Conservation (phyloP, 1,284 basidiomycete genomes). For the Cutaneotrichosporon curvatum region DNA sequence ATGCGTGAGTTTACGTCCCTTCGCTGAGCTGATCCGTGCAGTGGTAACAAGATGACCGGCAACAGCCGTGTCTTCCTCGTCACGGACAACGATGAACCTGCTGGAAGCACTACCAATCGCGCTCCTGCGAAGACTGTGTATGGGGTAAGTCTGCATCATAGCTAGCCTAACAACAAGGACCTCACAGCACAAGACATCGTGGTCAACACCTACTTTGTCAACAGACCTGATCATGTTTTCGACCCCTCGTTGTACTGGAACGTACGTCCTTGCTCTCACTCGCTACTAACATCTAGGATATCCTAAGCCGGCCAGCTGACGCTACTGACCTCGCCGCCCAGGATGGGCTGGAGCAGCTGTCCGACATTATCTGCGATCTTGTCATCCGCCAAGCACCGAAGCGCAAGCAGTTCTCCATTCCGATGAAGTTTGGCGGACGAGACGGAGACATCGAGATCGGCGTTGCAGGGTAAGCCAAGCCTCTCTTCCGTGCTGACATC, state of each 20-base stretch:
- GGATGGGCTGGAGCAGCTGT: constrained; percentile 61
- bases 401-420: constrained; percentile 74
- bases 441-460: constrained; percentile 72
- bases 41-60: constrained; percentile 63
- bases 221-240: constrained; percentile 61
- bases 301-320: constrained; percentile 56
- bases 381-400: constrained; percentile 79
- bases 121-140: constrained; percentile 38
- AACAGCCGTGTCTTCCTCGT: constrained; percentile 87
- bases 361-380: constrained; percentile 54
- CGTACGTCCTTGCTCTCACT: constrained; percentile 50
- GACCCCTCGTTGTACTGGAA: constrained; percentile 75
- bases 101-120: constrained; percentile 25
- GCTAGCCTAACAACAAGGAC: constrained; percentile 53
- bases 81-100: constrained; percentile 76
- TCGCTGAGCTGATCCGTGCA: constrained; percentile 39
- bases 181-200: constrained; percentile 69
- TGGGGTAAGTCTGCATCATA: constrained; percentile 20
- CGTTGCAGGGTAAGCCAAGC: constrained; percentile 66
- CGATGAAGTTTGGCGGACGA: constrained; percentile 62
- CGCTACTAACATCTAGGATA: constrained; percentile 34
- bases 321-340: constrained; percentile 49
- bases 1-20: constrained; percentile 56
- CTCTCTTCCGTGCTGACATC: background rate
- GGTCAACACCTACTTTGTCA: constrained; percentile 89